Evolutionary conservation across 345 rosid genomes (phyloP), one percentile per base, ranked within the genome.

Genomic region (Raphanus sativus): DNA sequence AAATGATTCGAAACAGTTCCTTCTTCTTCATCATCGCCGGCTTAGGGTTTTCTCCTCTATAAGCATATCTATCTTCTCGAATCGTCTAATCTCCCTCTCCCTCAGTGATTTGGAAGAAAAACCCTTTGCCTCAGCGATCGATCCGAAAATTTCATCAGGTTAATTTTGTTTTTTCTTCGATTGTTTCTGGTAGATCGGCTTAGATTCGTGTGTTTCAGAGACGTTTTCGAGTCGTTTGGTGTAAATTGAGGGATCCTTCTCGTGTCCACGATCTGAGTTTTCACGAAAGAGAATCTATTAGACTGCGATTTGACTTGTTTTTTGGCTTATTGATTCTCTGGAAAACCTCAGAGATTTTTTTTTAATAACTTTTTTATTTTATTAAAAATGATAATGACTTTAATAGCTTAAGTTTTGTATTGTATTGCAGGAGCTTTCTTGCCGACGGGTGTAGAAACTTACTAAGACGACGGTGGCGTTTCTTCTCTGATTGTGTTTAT

Each of bases 41-140:
- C 68, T 80, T 80, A 75, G 82, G 78, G 82, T 80, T 80, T 80
- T 80, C 76, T 48, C 56, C 80, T 70, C 73, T 80, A 42, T 69
- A 69, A 78, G 74, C 74, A 50, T 26, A 21, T 70, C 4, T 45
- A 62, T 62, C 32, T 4, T 25, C 65, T 45, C 16, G 34, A 13
- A 4, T 16, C 54, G 11, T 12, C 55, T 33, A 12, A 25, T 67
- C 21, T 21, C 21, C 21, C 3, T 28, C 45, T 36, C 26, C 48
- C 56, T 45, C 62, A 29, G 55, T 70, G 0, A 12, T 62, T 10
- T 71, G 16, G 63, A 2, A 32, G 76, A 75, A 55, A 55, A 75
- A 63, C 75, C 83, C 83, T 67, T 70, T 64, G 75, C 80, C 80
- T 71, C 52, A 34, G 83, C 79, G 83, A 80, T 75, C 83, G 83